Evolutionary conservation across 495 filamentous ascomycete species (phyloP), one percentile per base, ranked within the genome.

Genomic region (Pyrenula massariospora): DNA sequence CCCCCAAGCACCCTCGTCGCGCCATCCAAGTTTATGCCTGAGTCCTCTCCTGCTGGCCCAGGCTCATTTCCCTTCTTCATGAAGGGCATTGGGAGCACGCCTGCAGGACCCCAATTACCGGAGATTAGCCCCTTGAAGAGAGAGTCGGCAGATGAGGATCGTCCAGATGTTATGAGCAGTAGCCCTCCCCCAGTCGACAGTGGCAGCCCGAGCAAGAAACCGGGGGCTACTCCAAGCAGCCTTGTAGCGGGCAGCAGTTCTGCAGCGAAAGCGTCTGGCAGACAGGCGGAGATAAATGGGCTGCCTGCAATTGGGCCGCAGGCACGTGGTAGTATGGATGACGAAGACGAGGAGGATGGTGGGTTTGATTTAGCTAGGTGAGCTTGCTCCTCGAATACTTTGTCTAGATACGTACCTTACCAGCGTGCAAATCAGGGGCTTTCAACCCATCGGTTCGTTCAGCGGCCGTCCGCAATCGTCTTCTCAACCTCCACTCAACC

Each of bases 21-120:
- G 48, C 94, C 94, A 2, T 95, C 89, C 62, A 89, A 92, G 66
- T 93, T 91, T 70, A 91, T 96, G 83, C 50, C 50, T 20, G 91
- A 92, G 65, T 92, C 87, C 65, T 94, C 88, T 21, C 93, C 93
- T 0, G 50, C 50, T 5, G 50, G 50, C 5, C 50, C 50, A 21
- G 50, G 93, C 94, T n/a, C 90, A 92, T 20, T 97, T 96, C 72
- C 97, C 92, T 92, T 94, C 89, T 64, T 93, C 86, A 64, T 52
- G 83, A 71, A 42, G 25, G 67, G 73, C 58, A 71, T 73, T 79
- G 82, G 85, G 11, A 90, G 83, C 69, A 96, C 91, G 0, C 91
- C 91, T 42, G 82, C 86, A 1, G 80, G 81, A 57, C 76, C 81
- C 0, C n/a, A 8, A 8, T 72, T 76, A 25, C 69, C 76, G 10